Conservation (phyloP, 78 protist genomes). For the Polysphondylium violaceum region DNA sequence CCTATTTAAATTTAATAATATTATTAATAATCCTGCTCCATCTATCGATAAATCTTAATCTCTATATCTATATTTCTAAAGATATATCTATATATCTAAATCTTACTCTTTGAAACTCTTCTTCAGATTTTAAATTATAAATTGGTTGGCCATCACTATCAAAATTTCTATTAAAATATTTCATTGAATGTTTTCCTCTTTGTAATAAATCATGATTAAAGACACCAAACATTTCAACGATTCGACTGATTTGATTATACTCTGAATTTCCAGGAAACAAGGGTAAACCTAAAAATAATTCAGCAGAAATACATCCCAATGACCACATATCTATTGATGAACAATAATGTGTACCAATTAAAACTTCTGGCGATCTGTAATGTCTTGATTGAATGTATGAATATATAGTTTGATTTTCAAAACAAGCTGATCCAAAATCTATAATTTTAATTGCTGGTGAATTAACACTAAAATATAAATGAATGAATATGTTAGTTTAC, state of each 20-base stretch:
- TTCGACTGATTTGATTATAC: constrained; percentile 89
- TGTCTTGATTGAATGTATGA: constrained; percentile 95
- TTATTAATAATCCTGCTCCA: neutral
- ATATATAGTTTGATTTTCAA: constrained; percentile 83
- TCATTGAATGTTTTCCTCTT: constrained; percentile 7
- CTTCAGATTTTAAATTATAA: constrained; percentile 60
- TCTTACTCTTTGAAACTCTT: constrained; percentile 63
- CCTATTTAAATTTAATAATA: constrained; percentile 3
- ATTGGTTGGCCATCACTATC: neutral
- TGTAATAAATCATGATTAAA: constrained; percentile 73
- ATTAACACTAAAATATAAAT: constrained; percentile 45
- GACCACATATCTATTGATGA: constrained; percentile 94
- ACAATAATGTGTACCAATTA: constrained; percentile 87
- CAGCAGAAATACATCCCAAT: constrained; percentile 90
- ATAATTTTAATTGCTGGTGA: constrained; percentile 86
- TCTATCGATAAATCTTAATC: neutral
- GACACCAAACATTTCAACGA: constrained; percentile 88
- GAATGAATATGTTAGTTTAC: neutral
- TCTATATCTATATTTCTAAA: neutral
- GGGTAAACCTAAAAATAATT: constrained; percentile 93
- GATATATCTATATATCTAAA: neutral
- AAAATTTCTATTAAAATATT: constrained; percentile 64
- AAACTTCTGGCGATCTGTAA: constrained; percentile 97
- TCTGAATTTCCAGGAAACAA: constrained; percentile 94
- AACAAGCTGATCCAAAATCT: constrained; percentile 96